Base-by-base conservation (phyloP, 1,139 yeast species). In the Magnusiomyces suaveolens region DNA sequence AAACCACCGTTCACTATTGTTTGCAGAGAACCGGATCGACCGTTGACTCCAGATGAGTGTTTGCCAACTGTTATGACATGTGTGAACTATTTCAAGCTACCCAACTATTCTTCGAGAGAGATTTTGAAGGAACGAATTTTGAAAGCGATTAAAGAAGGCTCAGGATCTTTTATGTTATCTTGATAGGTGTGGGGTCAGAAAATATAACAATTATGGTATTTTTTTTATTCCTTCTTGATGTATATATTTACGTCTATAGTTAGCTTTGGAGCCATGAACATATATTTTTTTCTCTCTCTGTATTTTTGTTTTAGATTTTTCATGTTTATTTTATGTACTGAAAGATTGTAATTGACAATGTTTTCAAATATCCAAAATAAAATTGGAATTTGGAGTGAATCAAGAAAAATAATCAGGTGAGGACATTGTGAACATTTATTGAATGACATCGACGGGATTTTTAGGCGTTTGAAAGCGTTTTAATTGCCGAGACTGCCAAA, bases 31-130 rank as follows among this genome's bases (percentile, higher is more conserved):
- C 79, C 85, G 10, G 96, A 90, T 81, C 80, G 0, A 64, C 70
- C 23, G 66, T 79, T 51, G 69, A 73, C 55, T 21, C 80, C 88
- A n/a, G 96, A 92, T 68, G 90, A 84, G 60, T 89, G 85, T 64
- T 74, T 92, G 57, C 98, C 98, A 1, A 88, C 96, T 71, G 98
- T 92, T 2, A 92, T 92, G 98, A 92, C 98, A 0, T 92, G 98
- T 73, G 97, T 95, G 3, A 92, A 92, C 67, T 92, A 92, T 66
- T 76, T 92, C 60, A 92, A 92, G 68, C 72, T 92, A 32, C 98
- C 98, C 1, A 80, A 84, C 59, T 92, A 92, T 66, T 78, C 88
- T 1, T 73, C 79, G 32, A 76, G 75, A 58, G 81, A 75, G 33
- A 70, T 87, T 1, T 77, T 92, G 82, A 73, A 69, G 56, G 66